These are phyloP conservation scores for Mrakia frigida DNA, from an alignment of 768 basidiomycete species.

Conservation along the genomic window DNA sequence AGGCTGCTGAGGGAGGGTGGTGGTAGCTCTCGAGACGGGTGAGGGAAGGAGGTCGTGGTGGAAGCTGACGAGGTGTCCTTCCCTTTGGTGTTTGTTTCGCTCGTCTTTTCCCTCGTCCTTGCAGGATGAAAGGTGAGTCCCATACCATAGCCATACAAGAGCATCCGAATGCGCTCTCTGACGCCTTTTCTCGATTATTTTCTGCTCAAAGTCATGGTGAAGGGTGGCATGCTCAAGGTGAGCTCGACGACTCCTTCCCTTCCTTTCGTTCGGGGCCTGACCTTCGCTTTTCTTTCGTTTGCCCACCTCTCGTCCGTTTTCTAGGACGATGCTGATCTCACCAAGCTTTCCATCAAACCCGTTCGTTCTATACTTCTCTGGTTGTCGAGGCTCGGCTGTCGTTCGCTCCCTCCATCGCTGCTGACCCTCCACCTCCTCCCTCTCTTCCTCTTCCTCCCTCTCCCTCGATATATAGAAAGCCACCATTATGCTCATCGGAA, in stretches of 20 bases:
- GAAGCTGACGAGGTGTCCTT: neutral
- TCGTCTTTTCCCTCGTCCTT: conserved; percentile 41
- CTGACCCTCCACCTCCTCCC: neutral
- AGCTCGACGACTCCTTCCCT: conserved; percentile 1
- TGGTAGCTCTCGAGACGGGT: neutral
- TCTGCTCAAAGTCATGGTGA: conserved; percentile 69
- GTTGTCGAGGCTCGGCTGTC: neutral
- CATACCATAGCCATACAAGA: neutral
- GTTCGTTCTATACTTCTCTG: conserved; percentile 48
- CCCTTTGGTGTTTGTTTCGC: neutral
- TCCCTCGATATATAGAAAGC: conserved; percentile 56
- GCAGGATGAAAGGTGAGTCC: conserved; percentile 66
- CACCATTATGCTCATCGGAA: conserved; percentile 87
- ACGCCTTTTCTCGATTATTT: neutral
- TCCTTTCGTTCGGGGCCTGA: neutral
- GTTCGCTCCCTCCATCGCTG: neutral
- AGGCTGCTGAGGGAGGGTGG: too few species aligned
- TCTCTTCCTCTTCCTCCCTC: neutral
- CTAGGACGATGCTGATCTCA: conserved; percentile 82
- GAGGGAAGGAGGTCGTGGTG: neutral
- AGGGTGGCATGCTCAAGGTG: conserved; percentile 84
- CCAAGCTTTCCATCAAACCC: conserved; percentile 73
- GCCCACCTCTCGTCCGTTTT: neutral
- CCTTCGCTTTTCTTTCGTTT: neutral
- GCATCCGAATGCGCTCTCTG: too few species aligned